phyloP scores from a whole-genome alignment of 2,329 filamentous ascomycete species.

The Neophaeococcomyces mojaviensis region DNA sequence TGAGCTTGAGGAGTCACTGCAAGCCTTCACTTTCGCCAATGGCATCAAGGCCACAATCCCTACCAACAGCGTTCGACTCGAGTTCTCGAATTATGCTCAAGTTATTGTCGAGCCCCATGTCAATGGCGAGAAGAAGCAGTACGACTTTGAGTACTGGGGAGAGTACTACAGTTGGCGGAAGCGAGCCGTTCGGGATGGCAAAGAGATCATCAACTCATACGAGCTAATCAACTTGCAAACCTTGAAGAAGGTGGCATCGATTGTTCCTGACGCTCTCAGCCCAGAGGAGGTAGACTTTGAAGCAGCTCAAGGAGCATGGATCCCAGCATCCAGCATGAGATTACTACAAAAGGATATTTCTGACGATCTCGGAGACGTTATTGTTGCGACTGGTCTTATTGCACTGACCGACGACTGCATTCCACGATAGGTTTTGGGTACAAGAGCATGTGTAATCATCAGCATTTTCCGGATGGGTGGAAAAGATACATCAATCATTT shows the following conservation, averaged over 20 bases:
- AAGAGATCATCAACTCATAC: slow-evolving; percentile 61
- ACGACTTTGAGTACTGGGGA: slow-evolving; percentile 93
- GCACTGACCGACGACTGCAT: slow-evolving; percentile 88
- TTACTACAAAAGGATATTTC: slow-evolving; percentile 69
- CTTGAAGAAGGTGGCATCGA: slow-evolving; percentile 65
- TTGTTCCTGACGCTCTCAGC: slow-evolving; percentile 71
- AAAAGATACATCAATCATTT: not conserved
- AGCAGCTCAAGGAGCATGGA: slow-evolving; percentile 72
- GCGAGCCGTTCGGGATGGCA: slow-evolving; percentile 59
- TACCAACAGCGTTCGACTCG: slow-evolving; percentile 76
- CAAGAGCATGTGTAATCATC: not conserved
- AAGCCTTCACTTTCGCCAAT: slow-evolving; percentile 13
- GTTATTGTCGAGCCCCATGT: slow-evolving; percentile 62
- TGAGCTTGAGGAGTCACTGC: slow-evolving; percentile 23
- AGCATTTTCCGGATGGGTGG: not conserved
- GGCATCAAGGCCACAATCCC: slow-evolving; percentile 30
- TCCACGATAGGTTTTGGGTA: slow-evolving; percentile 43
- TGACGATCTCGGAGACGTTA: slow-evolving; percentile 52
- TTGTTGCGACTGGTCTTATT: slow-evolving; percentile 83
- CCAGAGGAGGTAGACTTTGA: slow-evolving; percentile 65
- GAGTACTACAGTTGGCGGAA: slow-evolving; percentile 77
- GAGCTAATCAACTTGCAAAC: slow-evolving; percentile 66
- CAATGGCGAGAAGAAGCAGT: slow-evolving; percentile 64
- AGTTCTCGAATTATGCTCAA: slow-evolving; percentile 96
- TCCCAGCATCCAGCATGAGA: slow-evolving; percentile 85